Base-by-base conservation (phyloP, 805 yeast species). In the Cyberlindnera subsufficiens region DNA sequence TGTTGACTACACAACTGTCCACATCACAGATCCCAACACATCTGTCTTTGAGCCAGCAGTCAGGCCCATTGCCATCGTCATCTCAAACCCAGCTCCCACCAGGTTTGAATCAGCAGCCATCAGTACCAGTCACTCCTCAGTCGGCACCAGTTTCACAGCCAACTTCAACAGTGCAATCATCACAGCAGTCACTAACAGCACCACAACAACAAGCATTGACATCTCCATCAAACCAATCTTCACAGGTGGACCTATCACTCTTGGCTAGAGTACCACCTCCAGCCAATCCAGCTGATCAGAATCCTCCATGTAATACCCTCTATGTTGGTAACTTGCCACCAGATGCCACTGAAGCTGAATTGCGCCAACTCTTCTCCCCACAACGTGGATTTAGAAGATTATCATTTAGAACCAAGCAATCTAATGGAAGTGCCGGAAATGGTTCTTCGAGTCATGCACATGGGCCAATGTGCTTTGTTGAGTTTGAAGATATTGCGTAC, bases 401-500 rank as follows among this genome's bases (percentile, higher is more conserved):
- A 40, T 86, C 96, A 16, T 93, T 93, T 71, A 76, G 96, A 54
- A 90, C 95, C 15, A 88, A 89, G 64, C 66, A 63, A 40, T 56
- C 61, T 38, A 75, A 72, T 52, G 68, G 69, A n/a, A 39, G 35
- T 8, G 30, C 53, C 2, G 47, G 56, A 11, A 59, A 39, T 16
- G 49, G 61, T 38, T 69, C 71, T 35, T 14, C 41, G 10, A 37
- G 42, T 11, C 50, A 49, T 29, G 45, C 77, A 51, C 95, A 85
- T 66, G 98, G 99, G 5, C 99, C 99, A 42, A 93, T 93, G 98
- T 93, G 99, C 65, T 93, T 93, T 72, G 99, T 93, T 42, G 99
- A 93, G 69, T 93, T 93, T 68, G 99, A 93, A 55, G 97, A 91
- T 62, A 96, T 93, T 40, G 82, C 85, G 3, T 84, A 78, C 64